These are phyloP conservation scores for Diaporthe aspalathi DNA, from an alignment of 2,329 filamentous ascomycete species.

Conservation along the genomic window DNA sequence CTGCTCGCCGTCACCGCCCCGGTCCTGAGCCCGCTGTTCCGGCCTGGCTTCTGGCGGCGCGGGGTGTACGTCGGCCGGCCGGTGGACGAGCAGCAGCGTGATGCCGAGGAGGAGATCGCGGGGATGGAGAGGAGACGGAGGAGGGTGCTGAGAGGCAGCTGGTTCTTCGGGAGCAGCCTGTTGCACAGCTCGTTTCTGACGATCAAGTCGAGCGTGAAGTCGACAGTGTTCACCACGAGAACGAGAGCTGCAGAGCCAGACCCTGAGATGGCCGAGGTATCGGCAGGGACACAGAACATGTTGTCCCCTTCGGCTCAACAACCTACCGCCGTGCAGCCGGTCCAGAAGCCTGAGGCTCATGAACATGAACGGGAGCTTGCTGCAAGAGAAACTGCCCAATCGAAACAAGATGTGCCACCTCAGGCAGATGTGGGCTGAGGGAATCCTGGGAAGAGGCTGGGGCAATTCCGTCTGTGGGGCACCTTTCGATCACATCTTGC, in stretches of 20 bases:
- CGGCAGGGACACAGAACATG: not conserved
- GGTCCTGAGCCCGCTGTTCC: not conserved
- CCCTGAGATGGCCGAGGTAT: not conserved
- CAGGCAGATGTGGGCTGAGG: not conserved
- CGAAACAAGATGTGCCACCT: not conserved
- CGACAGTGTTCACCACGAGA: not conserved
- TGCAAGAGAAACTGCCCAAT: not conserved
- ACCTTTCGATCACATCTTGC: not conserved
- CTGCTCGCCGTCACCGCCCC: constrained; percentile 31
- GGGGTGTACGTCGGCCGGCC: not conserved
- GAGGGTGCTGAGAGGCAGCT: not conserved
- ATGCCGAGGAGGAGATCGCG: not conserved
- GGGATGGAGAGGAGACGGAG: constrained; percentile 4
- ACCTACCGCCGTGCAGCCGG: not conserved
- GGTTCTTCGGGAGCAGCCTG: constrained; percentile 13
- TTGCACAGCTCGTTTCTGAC: constrained; percentile 7
- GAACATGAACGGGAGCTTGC: not conserved
- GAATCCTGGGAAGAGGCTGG: no score
- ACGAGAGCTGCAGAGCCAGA: constrained; percentile 5
- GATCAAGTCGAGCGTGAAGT: constrained; percentile 21
- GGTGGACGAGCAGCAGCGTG: constrained; percentile 6
- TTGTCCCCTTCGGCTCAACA: not conserved
- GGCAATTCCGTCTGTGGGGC: no score
- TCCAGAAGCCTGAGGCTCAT: not conserved
- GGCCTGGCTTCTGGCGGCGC: constrained; percentile 1